Evolutionary conservation across 345 rosid species (phyloP), one percentile per base, ranked within the genome.

Genomic region (Heritiera littoralis): DNA sequence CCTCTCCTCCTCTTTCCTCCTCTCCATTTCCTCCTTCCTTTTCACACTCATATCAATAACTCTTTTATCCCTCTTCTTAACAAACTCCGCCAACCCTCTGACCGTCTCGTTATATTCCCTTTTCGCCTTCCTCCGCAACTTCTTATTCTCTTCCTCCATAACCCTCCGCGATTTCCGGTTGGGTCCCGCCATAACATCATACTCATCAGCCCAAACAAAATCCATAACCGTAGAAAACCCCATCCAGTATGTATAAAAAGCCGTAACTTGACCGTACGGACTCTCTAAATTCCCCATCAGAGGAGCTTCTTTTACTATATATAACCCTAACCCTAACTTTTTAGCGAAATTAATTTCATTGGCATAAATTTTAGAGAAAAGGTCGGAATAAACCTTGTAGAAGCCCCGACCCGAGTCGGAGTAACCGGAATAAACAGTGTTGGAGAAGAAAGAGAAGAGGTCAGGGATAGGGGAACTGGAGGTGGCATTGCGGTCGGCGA

Each of bases 91-190:
- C 90, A 93, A 80, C 3, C 94, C 88, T 45, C 98, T 88, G 72
- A 93, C 97, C 0, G 91, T 89, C 48, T 96, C 98, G 28, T 92
- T 94, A 71, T 88, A 94, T 79, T 96, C 98, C 72, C 85, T 89
- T 86, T 78, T 89, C 0, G 98, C 98, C 80, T 94, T 95, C 91
- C 83, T 95, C 75, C 99, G 85, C 86, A 91, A 41, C 87, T 95
- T 95, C 90, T 90, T 92, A 72, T 92, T 95, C 89, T 90, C 95
- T 73, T 95, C 99, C 86, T 96, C 99, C 97, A 96, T 92, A 12
- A 87, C 35, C 84, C 99, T 87, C 86, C 98, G 91, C 28, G 88
- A 88, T 81, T 87, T 89, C 72, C 98, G 72, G 54, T 92, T 91
- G 2, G 87, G 85, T 38, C 98, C 99, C 1, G 90, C 90, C 88